Evolutionary conservation across 2,329 filamentous ascomycete species (phyloP).

Genomic region (Aspergillus fumigatiaffinis): DNA sequence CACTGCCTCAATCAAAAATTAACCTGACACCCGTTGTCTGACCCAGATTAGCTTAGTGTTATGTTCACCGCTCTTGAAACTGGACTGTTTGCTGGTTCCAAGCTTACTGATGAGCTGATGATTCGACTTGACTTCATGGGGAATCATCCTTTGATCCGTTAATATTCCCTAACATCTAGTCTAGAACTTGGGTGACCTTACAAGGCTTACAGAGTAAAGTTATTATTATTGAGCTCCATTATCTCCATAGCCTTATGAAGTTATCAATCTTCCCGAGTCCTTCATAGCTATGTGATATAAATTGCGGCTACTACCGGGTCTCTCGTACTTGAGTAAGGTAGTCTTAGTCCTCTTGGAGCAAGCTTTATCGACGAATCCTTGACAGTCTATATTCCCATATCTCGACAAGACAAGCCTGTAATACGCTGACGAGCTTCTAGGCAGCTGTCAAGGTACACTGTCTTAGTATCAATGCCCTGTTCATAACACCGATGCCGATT

Average conservation of each 20-base stretch:
- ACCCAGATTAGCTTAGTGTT: conserved; percentile 13
- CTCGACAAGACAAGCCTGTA: too few relatives aligned
- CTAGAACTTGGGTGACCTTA: neutral
- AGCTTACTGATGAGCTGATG: neutral
- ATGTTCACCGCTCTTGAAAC: conserved; percentile 16
- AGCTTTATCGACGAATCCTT: neutral
- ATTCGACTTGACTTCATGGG: neutral
- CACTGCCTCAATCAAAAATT: conserved; percentile 21
- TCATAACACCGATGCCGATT: neutral
- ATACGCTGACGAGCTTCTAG: neutral
- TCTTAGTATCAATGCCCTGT: neutral
- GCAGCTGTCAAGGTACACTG: neutral
- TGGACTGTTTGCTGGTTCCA: conserved; percentile 5
- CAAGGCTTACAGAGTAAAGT: neutral
- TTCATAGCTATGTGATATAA: neutral
- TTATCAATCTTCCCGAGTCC: neutral
- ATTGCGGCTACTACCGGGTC: neutral
- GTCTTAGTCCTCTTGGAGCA: neutral
- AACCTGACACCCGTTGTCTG: conserved; percentile 5
- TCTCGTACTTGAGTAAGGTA: neutral
- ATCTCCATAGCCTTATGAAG: neutral
- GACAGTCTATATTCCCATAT: neutral
- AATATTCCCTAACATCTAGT: neutral
- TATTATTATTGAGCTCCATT: neutral
- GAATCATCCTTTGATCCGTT: neutral